A percentile compares a stretch with the other conserved stretches of the same genome.
Evolutionary conservation across 2,329 filamentous ascomycete species (phyloP).

Genomic region (Venturia oleaginea): DNA sequence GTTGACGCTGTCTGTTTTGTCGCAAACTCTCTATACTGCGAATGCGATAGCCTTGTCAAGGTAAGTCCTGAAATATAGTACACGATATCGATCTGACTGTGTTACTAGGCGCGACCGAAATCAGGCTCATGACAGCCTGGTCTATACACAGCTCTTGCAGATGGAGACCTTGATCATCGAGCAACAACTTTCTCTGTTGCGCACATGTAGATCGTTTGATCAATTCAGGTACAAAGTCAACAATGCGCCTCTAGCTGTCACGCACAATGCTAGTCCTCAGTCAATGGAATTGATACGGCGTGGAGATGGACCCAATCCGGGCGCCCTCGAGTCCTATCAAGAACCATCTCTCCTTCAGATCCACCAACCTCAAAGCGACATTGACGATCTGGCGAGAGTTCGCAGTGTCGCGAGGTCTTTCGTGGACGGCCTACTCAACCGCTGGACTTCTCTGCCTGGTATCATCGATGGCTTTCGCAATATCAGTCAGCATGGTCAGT

Average conservation of each 20-base stretch:
- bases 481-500: background rate
- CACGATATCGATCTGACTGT: background rate
- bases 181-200: slow-evolving; percentile 29
- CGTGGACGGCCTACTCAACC: slow-evolving; percentile 12
- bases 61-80: slow-evolving; percentile 19
- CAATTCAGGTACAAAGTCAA: slow-evolving; percentile 5
- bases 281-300: slow-evolving; percentile 15
- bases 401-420: slow-evolving; percentile 7
- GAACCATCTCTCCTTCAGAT: slow-evolving; percentile 22
- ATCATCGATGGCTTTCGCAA: slow-evolving; percentile 5
- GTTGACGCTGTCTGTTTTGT: slow-evolving; percentile 28
- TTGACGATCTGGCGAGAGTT: slow-evolving; percentile 19
- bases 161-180: slow-evolving; percentile 30
- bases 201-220: slow-evolving; percentile 20
- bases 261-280: slow-evolving; percentile 2
- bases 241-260: slow-evolving; percentile 12
- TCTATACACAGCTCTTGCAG: slow-evolving; percentile 28
- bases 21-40: slow-evolving; percentile 30
- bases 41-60: slow-evolving; percentile 30
- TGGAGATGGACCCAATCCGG: slow-evolving; percentile 21
- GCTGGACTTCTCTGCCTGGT: slow-evolving; percentile 11
- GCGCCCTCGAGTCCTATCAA: slow-evolving; percentile 23
- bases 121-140: slow-evolving; percentile 18
- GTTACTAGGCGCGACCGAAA: background rate
- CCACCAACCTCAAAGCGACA: slow-evolving; percentile 19